Base-by-base conservation (phyloP, 805 yeast species). In the Wickerhamomyces rabaulensis region DNA sequence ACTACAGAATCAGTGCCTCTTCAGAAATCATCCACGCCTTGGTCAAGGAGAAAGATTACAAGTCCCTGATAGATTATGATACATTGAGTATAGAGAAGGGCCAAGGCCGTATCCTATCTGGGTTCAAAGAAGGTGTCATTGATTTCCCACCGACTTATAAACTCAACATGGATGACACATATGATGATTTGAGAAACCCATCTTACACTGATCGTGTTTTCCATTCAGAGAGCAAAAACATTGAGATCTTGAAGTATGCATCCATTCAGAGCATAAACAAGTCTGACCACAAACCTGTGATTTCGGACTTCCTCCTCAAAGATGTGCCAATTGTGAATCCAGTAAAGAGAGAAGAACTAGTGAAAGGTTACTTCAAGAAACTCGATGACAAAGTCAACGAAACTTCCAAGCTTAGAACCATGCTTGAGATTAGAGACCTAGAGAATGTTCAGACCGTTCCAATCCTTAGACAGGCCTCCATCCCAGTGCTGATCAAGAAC, bases 151-250 rank as follows among this genome's bases (percentile, higher is more conserved):
- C 87, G 1, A 78, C 84, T 2, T 80, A 75, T 56, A 80, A 79
- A 54, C 63, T 73, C 17, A 52, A 42, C 40, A 44, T 54, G 27
- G 40, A 44, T 29, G 50, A 56, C 6, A 57, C 62, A 37, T 61
- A 60, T 39, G 69, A 69, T 43, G 39, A 54, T 4, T 61, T 56
- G 17, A 64, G 85, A 41, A 60, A 65, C 7, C 85, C 87, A 0
- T 76, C 84, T 1, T 80, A 80, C 56, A 79, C 85, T 0, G 87
- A 80, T 50, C 67, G 87, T 27, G 70, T 80, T 3, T 55, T 80
- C 19, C 72, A 64, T 56, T 61, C 72, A 1, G 62, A 63, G 4
- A 48, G 62, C 17, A 59, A 59, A 21, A 66, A 65, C 46, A 56
- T 57, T n/a, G 52, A 40, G 26, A 51, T 56, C n/a, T 33, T 50